Conservation (phyloP, 2,329 filamentous ascomycete genomes). For the Alternaria sp. region DNA sequence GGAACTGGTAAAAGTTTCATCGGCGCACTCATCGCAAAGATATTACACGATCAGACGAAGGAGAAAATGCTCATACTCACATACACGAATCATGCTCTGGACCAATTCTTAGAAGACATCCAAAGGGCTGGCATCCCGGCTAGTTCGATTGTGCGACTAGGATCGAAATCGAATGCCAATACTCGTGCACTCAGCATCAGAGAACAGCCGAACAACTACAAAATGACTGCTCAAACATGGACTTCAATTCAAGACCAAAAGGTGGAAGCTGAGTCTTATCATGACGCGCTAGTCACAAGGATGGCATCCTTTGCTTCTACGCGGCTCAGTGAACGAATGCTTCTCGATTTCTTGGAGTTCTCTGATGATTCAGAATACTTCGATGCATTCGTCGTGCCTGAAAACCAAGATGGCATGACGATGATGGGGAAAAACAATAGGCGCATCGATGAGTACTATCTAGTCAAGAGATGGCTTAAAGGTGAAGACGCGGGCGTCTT, state of each 20-base stretch:
- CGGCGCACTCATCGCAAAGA: slow-evolving; percentile 67
- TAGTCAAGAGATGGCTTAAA: slow-evolving; percentile 63
- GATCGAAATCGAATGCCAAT: slow-evolving; percentile 62
- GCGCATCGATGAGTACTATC: slow-evolving; percentile 56
- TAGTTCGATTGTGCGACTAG: slow-evolving; percentile 66
- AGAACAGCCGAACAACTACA: slow-evolving; percentile 49
- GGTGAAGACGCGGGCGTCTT: slow-evolving; percentile 60
- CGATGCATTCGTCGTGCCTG: slow-evolving; percentile 64
- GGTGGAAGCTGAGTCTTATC: slow-evolving; percentile 46
- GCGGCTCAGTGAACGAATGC: slow-evolving; percentile 17
- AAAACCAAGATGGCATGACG: slow-evolving; percentile 56
- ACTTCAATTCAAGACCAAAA: slow-evolving; percentile 55
- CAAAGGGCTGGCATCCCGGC: slow-evolving; percentile 64
- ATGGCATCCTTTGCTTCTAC: slow-evolving; percentile 17
- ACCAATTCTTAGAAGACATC: slow-evolving; percentile 67
- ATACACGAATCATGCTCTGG: slow-evolving; percentile 67
- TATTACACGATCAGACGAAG: slow-evolving; percentile 59
- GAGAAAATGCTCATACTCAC: slow-evolving; percentile 69
- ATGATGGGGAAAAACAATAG: slow-evolving; percentile 59
- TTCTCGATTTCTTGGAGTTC: slow-evolving; percentile 64
- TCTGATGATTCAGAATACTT: slow-evolving; percentile 62
- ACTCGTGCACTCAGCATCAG: slow-evolving; percentile 61
- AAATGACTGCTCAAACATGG: slow-evolving; percentile 49
- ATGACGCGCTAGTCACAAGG: slow-evolving; percentile 23
- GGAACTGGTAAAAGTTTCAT: slow-evolving; percentile 80